Conservation (phyloP, 2,329 filamentous ascomycete genomes). For the Fusarium concolor region DNA sequence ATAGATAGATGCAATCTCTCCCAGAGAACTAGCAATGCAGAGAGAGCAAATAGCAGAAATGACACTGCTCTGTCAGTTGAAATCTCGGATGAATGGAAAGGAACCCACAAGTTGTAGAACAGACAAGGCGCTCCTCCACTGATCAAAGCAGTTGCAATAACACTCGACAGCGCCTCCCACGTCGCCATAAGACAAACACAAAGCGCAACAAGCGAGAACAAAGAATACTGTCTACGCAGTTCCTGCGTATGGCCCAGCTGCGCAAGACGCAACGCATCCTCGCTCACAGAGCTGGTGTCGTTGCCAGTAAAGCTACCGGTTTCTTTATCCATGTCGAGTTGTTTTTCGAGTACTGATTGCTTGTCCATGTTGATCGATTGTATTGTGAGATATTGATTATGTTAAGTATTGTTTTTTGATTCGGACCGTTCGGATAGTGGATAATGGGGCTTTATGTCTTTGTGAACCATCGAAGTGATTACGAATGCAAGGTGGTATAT, state of each 20-base stretch:
- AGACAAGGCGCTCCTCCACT: constrained; percentile 60
- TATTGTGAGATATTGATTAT: no score
- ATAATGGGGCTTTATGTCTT: no score
- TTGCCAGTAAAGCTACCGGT: neutral
- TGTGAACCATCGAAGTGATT: no score
- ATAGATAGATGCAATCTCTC: constrained; percentile 39
- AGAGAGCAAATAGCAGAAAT: constrained; percentile 29
- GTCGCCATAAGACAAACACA: constrained; percentile 63
- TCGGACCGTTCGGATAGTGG: no score
- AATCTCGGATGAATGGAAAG: fast-evolving
- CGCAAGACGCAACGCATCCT: constrained; percentile 42
- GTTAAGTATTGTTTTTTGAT: no score
- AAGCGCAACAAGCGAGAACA: constrained; percentile 58
- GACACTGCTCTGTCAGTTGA: neutral
- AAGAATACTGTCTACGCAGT: constrained; percentile 52
- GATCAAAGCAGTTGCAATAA: constrained; percentile 57
- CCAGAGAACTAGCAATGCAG: constrained; percentile 32
- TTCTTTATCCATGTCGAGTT: constrained; percentile 10
- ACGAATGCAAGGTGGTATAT: no score
- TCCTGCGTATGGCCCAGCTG: constrained; percentile 48
- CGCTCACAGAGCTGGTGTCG: neutral
- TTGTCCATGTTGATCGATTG: neutral
- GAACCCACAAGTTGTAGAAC: constrained; percentile 50
- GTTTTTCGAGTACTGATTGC: neutral
- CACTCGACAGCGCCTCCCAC: constrained; percentile 61